A percentile compares a stretch with the other conserved stretches of the same genome.
phyloP scores from a whole-genome alignment of 306 rosid species.

The Astragalus glycyphyllos region DNA sequence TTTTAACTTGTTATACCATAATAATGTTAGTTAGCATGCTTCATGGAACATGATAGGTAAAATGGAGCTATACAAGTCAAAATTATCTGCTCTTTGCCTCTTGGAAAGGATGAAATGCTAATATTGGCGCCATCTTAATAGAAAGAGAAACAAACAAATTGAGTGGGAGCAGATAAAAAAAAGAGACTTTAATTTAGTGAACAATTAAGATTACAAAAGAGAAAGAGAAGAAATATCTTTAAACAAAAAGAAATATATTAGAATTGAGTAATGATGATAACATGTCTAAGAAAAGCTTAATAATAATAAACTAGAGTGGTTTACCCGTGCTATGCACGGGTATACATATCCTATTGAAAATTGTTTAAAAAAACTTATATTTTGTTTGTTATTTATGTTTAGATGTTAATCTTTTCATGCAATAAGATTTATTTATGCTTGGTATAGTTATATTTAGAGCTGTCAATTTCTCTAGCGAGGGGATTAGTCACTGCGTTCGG shows the following conservation, averaged over 20 bases:
- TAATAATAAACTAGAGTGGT: no score
- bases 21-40: constrained; percentile 33
- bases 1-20: constrained; percentile 14
- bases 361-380: no score
- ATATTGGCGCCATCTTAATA: constrained; percentile 31
- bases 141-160: constrained; percentile 45
- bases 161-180: constrained; percentile 52
- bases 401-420: no score
- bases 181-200: constrained; percentile 47
- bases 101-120: constrained; percentile 33
- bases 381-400: no score
- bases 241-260: constrained; percentile 17
- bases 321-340: no score
- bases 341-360: no score
- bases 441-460: no score
- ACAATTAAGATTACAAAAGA: constrained; percentile 39
- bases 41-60: constrained; percentile 32
- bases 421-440: no score
- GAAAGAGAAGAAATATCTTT: constrained; percentile 26
- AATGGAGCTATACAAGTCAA: constrained; percentile 35
- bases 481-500: no score
- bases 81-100: constrained; percentile 46
- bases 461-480: no score
- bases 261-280: constrained; percentile 49
- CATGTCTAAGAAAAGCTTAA: constrained; percentile 51